Evolutionary conservation across 139 green algal species (phyloP).

Genomic region (Picochlorum sp.): DNA sequence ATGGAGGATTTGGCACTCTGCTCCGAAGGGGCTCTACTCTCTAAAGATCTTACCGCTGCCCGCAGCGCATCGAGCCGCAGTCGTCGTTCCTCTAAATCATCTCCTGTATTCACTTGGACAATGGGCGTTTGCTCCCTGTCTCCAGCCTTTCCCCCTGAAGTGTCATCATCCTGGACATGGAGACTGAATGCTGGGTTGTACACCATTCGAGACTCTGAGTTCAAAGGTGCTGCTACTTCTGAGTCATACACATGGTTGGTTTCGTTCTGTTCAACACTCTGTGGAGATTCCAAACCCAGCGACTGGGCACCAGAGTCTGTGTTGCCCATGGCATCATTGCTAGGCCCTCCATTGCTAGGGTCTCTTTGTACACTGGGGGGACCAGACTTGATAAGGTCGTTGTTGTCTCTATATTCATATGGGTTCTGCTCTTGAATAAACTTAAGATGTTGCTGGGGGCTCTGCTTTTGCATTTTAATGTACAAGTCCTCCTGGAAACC

Average conservation of each 20-base stretch:
- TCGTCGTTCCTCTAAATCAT: not conserved
- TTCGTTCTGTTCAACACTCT: not conserved
- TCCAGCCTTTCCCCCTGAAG: not conserved
- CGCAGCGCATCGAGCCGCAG: constrained; percentile 15
- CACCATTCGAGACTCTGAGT: constrained; percentile 16
- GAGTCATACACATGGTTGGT: not conserved
- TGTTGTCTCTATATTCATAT: too few relatives aligned
- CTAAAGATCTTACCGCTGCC: constrained; percentile 23
- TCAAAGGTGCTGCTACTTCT: not conserved
- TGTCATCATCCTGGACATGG: not conserved
- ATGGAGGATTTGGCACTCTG: not conserved
- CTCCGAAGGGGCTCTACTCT: constrained; percentile 1
- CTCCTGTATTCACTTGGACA: not conserved
- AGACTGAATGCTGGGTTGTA: constrained; percentile 26
- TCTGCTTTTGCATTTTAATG: not conserved
- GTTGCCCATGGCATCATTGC: not conserved
- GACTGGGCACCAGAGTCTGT: too few relatives aligned
- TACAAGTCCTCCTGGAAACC: not conserved
- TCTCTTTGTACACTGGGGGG: not conserved
- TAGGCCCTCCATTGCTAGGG: not conserved
- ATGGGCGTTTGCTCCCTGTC: not conserved
- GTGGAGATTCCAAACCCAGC: not conserved
- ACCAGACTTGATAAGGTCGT: not conserved
- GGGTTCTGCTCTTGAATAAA: too few relatives aligned
- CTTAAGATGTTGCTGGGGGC: too few relatives aligned